Percentiles rank a stretch among this genome's conserved stretches.
Evolutionary conservation across 1,284 basidiomycete genomes (phyloP).

Genomic region (Leccinum subrobustum): DNA sequence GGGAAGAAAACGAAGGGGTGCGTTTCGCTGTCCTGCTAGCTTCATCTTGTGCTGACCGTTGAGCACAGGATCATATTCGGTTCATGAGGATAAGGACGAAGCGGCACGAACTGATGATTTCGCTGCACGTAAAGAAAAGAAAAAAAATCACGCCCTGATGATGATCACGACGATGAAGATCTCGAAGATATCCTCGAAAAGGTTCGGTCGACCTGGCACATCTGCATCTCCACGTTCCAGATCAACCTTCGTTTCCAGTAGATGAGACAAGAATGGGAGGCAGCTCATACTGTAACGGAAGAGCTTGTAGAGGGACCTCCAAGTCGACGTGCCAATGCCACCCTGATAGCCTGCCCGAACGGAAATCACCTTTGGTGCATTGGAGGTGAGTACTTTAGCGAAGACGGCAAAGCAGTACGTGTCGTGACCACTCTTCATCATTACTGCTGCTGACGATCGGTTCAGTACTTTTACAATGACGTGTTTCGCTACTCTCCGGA

Average conservation of each 20-base stretch:
- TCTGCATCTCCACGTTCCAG: neutral
- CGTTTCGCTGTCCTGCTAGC: conserved; percentile 23
- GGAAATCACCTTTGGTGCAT: conserved; percentile 82
- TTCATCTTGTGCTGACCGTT: neutral
- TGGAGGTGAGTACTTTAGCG: conserved; percentile 81
- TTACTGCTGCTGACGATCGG: neutral
- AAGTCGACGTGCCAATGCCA: conserved; percentile 77
- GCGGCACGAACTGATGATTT: conserved; percentile 91
- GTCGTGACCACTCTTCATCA: neutral
- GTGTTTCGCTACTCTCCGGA: conserved; percentile 81
- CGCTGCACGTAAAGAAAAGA: conserved; percentile 71
- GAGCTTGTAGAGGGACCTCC: conserved; percentile 80
- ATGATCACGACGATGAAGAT: conserved; percentile 71
- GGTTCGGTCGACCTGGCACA: conserved; percentile 39
- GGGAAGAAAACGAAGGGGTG: conserved; percentile 53
- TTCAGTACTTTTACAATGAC: conserved; percentile 76
- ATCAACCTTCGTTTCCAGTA: conserved; percentile 38
- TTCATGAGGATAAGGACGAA: conserved; percentile 91
- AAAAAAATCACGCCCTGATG: conserved; percentile 50
- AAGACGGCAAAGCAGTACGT: conserved; percentile 76
- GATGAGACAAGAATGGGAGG: conserved; percentile 76
- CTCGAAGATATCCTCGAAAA: conserved; percentile 78
- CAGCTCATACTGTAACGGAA: conserved; percentile 70
- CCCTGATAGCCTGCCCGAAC: conserved; percentile 73
- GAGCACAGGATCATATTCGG: conserved; percentile 73